Conservation (phyloP, 768 basidiomycete species). For the Collybiopsis luxurians region DNA sequence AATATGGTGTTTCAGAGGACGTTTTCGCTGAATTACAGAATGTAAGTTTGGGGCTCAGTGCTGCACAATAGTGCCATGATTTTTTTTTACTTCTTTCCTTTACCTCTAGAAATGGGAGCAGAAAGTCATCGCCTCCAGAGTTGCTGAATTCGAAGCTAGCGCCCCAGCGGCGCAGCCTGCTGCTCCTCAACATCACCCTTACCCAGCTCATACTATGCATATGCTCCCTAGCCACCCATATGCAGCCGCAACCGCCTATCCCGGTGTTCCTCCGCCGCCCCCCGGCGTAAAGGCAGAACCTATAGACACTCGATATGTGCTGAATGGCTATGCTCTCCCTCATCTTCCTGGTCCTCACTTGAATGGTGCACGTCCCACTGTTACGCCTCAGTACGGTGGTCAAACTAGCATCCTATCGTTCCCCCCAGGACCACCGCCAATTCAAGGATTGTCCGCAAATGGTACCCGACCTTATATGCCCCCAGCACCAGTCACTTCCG, state of each 20-base stretch:
- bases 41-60: constrained; percentile 46
- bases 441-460: constrained; percentile 4
- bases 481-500: constrained; percentile 18
- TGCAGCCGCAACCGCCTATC: constrained; percentile 48
- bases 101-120: constrained; percentile 90
- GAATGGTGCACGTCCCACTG: constrained; percentile 45
- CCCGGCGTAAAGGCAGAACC: constrained; percentile 73
- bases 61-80: neutral
- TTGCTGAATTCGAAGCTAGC: constrained; percentile 85
- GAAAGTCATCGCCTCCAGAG: constrained; percentile 91
- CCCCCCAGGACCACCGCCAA: constrained; percentile 26
- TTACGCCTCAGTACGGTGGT: constrained; percentile 49
- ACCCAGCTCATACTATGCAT: constrained; percentile 61
- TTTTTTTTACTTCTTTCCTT: neutral
- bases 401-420: constrained; percentile 62
- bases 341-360: constrained; percentile 65
- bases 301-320: constrained; percentile 64
- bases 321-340: constrained; percentile 57
- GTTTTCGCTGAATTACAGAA: constrained; percentile 86
- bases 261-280: constrained; percentile 35
- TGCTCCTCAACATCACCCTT: constrained; percentile 46
- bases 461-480: constrained; percentile 4
- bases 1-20: constrained; percentile 91
- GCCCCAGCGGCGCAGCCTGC: constrained; percentile 40
- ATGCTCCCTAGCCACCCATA: constrained; percentile 43